Evolutionary conservation across 1,284 basidiomycete genomes (phyloP).

Genomic region (Cryptococcus sp.): DNA sequence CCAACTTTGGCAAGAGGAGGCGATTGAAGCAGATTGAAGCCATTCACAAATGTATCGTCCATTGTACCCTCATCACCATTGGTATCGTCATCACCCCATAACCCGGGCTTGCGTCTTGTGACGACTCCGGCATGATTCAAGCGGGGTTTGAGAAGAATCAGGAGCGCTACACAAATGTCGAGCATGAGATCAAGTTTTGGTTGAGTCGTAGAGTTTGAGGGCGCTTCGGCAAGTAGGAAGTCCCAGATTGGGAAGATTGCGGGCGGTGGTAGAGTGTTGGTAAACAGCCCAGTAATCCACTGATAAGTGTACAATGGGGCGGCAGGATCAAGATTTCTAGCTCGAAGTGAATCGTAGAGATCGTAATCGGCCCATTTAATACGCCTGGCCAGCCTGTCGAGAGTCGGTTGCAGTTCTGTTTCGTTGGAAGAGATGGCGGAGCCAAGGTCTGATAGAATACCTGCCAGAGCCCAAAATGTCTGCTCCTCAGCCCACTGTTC

Average conservation of each 20-base stretch:
- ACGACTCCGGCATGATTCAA: conserved; percentile 1
- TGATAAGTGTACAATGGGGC: conserved; percentile 35
- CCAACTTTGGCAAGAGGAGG: conserved; percentile 32
- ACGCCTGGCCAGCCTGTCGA: conserved; percentile 25
- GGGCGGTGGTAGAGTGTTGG: conserved; percentile 19
- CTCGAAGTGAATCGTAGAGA: conserved; percentile 19
- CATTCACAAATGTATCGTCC: conserved; percentile 25
- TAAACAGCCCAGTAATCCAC: conserved; percentile 35
- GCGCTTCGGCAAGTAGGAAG: conserved; percentile 35
- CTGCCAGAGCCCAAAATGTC: conserved; percentile 41
- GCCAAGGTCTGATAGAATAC: conserved; percentile 34
- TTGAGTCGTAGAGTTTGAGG: conserved; percentile 15
- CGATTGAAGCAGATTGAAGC: conserved; percentile 22
- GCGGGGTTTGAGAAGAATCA: conserved; percentile 30
- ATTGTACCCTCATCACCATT: conserved; percentile 16
- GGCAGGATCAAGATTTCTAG: conserved; percentile 34
- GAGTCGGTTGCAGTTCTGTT: conserved; percentile 1
- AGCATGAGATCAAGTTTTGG: conserved; percentile 37
- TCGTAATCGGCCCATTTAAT: conserved; percentile 40
- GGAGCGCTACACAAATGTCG: conserved; percentile 39
- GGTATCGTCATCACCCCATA: conserved; percentile 9
- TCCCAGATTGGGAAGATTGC: conserved; percentile 40
- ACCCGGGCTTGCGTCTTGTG: not conserved
- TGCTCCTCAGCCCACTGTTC: conserved; percentile 35
- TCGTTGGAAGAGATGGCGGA: conserved; percentile 15